These are phyloP conservation scores for Terana coerulea DNA, from an alignment of 768 basidiomycete genomes.

Conservation along the genomic window DNA sequence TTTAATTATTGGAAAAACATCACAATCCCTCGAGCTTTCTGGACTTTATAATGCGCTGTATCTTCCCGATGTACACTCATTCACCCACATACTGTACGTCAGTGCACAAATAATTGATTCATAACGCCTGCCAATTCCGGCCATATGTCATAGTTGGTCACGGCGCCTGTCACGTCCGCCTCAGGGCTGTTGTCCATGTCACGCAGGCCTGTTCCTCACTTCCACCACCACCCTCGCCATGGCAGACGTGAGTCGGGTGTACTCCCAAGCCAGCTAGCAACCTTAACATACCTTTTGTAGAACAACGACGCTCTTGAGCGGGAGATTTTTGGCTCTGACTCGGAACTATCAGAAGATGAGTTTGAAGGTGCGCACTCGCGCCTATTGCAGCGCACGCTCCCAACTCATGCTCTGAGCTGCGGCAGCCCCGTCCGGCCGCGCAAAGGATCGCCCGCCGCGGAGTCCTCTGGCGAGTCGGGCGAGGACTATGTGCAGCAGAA, in stretches of 20 bases:
- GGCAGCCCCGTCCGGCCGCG: conserved; percentile 7
- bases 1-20: background rate
- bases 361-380: conserved; percentile 41
- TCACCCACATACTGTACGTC: background rate
- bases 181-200: background rate
- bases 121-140: background rate
- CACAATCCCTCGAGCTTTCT: background rate
- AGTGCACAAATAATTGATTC: background rate
- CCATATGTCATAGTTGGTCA: background rate
- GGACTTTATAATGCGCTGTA: background rate
- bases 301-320: conserved; percentile 41
- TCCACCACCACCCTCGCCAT: background rate
- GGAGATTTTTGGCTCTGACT: conserved; percentile 81
- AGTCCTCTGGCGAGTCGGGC: conserved; percentile 39
- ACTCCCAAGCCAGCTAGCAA: no score
- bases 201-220: conserved; percentile 1
- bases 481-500: conserved; percentile 49
- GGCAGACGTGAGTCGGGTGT: conserved; percentile 4
- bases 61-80: background rate
- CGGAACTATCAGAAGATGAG: conserved; percentile 74
- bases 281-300: background rate
- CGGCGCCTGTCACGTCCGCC: background rate
- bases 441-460: conserved; percentile 21
- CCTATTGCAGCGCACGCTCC: background rate
- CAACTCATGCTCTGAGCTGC: background rate